Conservation (phyloP, 148 eudicot genomes). For the Salicornia ramosissima region DNA sequence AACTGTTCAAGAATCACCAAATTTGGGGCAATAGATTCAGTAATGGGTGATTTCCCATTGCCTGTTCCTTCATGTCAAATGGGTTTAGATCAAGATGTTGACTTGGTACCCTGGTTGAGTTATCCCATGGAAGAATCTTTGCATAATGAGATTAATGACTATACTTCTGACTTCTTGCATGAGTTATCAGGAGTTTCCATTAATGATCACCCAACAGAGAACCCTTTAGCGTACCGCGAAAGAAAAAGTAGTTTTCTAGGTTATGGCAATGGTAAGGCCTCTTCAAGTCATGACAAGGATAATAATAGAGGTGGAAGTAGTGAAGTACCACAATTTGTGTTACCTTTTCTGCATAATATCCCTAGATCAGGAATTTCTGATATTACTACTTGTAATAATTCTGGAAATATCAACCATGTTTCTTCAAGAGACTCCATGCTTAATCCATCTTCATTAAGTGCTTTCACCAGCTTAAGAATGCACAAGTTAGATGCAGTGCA, state of each 20-base stretch:
- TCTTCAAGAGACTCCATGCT: constrained; percentile 26
- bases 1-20: constrained; percentile 36
- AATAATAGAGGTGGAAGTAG: constrained; percentile 28
- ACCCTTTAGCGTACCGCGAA: constrained; percentile 30
- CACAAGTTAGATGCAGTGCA: constrained; percentile 41
- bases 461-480: constrained; percentile 28
- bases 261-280: constrained; percentile 34
- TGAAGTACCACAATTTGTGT: constrained; percentile 33
- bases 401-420: constrained; percentile 25
- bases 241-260: constrained; percentile 34
- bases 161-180: constrained; percentile 54
- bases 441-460: constrained; percentile 32
- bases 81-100: constrained; percentile 52
- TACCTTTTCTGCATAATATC: constrained; percentile 33
- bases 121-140: constrained; percentile 47
- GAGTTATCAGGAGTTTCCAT: constrained; percentile 59
- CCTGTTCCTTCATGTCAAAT: constrained; percentile 46
- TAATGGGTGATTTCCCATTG: constrained; percentile 36
- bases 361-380: constrained; percentile 45
- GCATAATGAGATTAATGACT: constrained; percentile 49
- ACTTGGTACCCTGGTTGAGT: constrained; percentile 67
- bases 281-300: constrained; percentile 26
- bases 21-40: constrained; percentile 38
- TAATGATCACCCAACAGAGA: constrained; percentile 38
- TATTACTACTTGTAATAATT: constrained; percentile 28